Percentiles rank a stretch among this genome's conserved stretches.
phyloP scores from a whole-genome alignment of 805 yeast species.

The Saturnispora ahearnii region DNA sequence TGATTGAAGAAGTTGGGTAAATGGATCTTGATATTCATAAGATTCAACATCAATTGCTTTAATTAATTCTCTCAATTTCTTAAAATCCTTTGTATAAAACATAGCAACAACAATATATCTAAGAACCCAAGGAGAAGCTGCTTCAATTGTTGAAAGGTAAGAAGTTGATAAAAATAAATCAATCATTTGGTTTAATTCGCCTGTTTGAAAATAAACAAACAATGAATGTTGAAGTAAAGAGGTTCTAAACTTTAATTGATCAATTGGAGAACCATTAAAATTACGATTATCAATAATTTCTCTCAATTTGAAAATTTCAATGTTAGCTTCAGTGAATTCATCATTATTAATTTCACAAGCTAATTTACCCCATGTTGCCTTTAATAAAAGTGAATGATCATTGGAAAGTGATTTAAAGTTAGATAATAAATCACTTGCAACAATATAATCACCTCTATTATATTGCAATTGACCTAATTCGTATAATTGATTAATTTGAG shows the following conservation, averaged over 20 bases:
- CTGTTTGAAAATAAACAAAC: constrained; percentile 42
- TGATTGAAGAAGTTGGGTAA: constrained; percentile 46
- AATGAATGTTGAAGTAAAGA: constrained; percentile 67
- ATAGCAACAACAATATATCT: constrained; percentile 61
- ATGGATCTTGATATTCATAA: constrained; percentile 59
- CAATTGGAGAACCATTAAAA: constrained; percentile 40
- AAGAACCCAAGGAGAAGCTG: constrained; percentile 62
- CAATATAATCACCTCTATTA: constrained; percentile 52
- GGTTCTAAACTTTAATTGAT: constrained; percentile 52
- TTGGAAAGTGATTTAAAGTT: constrained; percentile 50
- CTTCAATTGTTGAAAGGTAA: constrained; percentile 58
- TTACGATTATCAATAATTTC: constrained; percentile 51
- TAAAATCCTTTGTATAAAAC: constrained; percentile 31
- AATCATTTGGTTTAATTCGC: constrained; percentile 36
- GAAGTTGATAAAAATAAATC: constrained; percentile 53
- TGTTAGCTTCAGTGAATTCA: constrained; percentile 44
- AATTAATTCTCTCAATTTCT: constrained; percentile 49
- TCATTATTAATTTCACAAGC: constrained; percentile 49
- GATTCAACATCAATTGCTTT: constrained; percentile 51
- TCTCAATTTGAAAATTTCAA: constrained; percentile 45
- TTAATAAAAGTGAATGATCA: constrained; percentile 39
- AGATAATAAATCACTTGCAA: constrained; percentile 49
- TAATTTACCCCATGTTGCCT: constrained; percentile 63
- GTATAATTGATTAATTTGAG: constrained; percentile 41
- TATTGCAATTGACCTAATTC: constrained; percentile 55